Percentiles rank a stretch among this genome's conserved stretches.
Evolutionary conservation across 768 basidiomycete genomes (phyloP).

Genomic region (Kondoa malvinella): DNA sequence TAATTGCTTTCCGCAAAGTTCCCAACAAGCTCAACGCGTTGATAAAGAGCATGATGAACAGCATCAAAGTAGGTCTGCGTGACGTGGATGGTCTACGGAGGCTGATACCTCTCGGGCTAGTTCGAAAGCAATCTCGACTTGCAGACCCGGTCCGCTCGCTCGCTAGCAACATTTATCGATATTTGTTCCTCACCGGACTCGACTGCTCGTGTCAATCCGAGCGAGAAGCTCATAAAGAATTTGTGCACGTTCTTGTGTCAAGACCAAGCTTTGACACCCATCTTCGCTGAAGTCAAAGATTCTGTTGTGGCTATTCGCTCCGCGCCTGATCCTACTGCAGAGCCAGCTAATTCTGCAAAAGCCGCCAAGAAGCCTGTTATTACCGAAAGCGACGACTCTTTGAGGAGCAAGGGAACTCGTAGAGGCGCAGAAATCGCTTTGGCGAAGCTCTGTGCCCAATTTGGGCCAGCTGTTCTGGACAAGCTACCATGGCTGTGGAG

Average conservation of each 20-base stretch:
- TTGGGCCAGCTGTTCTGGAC: conserved; percentile 54
- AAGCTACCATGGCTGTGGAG: conserved; percentile 82
- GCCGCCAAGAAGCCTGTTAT: conserved; percentile 43
- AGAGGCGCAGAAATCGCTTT: conserved; percentile 77
- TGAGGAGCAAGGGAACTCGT: conserved; percentile 40
- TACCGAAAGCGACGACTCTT: conserved; percentile 33
- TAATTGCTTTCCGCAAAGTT: conserved; percentile 66
- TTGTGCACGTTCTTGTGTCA: conserved; percentile 91
- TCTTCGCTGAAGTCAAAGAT: conserved; percentile 44
- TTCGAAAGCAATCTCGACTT: conserved; percentile 75
- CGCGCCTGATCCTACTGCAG: not conserved
- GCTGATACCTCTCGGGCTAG: conserved; percentile 33
- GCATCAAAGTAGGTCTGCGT: conserved; percentile 57
- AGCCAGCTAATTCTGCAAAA: not conserved
- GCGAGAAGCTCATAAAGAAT: conserved; percentile 92
- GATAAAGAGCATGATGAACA: conserved; percentile 92
- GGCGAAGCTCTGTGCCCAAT: conserved; percentile 53
- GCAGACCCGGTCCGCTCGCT: conserved; percentile 68
- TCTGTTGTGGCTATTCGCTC: conserved; percentile 23
- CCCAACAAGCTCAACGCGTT: conserved; percentile 91
- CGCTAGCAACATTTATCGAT: conserved; percentile 72
- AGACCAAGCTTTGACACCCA: conserved; percentile 72
- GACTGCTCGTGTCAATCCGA: conserved; percentile 57
- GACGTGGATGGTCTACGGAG: not conserved
- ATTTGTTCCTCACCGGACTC: conserved; percentile 49